Evolutionary conservation across 495 filamentous ascomycete genomes (phyloP).

Genomic region (Xylaria scruposa): DNA sequence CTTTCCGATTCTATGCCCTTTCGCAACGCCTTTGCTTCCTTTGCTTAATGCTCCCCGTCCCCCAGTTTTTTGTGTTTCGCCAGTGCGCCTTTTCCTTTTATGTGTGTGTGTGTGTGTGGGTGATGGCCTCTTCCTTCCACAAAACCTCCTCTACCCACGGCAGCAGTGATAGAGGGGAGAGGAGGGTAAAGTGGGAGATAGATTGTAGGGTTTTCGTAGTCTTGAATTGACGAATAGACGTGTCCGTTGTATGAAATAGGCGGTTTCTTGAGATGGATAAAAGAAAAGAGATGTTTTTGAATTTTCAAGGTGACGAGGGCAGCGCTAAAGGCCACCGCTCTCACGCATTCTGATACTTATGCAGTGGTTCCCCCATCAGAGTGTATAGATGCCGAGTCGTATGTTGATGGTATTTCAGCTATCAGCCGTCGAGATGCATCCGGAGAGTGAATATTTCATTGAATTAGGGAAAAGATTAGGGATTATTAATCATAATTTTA

Average conservation of each 20-base stretch:
- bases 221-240: neutral
- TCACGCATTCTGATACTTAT: neutral
- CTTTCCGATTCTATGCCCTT: neutral
- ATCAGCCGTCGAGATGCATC: neutral
- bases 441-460: neutral
- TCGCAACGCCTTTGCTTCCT: slow-evolving; percentile 5
- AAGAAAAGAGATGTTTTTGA: neutral
- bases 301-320: neutral
- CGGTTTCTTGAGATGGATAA: neutral
- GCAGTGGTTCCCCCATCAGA: neutral
- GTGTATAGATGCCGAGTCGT: neutral
- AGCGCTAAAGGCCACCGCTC: neutral
- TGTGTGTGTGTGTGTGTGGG: neutral
- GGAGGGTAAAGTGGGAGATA: neutral
- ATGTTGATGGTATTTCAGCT: neutral
- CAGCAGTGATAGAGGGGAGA: neutral
- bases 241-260: neutral
- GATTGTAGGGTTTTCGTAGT: neutral
- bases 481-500: neutral
- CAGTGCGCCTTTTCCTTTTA: neutral
- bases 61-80: neutral
- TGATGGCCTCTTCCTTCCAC: neutral
- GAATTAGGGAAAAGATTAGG: too few species aligned
- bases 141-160: neutral
- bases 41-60: neutral